Evolutionary conservation across 805 yeast species (phyloP), one percentile per base, ranked within the genome.

Genomic region (Suhomyces kilbournensis): DNA sequence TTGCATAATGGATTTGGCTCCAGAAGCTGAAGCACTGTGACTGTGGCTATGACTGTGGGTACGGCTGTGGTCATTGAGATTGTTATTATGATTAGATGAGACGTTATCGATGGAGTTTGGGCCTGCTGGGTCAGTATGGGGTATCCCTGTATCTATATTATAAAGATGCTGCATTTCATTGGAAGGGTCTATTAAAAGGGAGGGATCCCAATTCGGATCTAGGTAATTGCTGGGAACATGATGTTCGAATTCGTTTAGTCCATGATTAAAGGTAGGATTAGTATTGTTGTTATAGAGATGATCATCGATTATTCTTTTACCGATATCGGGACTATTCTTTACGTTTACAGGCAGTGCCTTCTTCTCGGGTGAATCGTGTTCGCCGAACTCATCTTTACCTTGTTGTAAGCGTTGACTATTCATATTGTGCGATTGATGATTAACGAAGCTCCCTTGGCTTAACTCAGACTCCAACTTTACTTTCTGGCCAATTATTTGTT

Each of bases 201-300:
- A 62, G 25, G 67, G 60, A 3, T 72, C 67, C 78, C 78, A 74
- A 57, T 63, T 58, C 7, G 61, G 43, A 47, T 66, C 70, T n/a
- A 63, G 52, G 44, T 62, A 60, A 15, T 17, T 46, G 9, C 30
- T 23, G 17, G 28, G 56, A 48, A 53, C 45, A 12, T 50, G 42
- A 32, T 50, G 50, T 19, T 44, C 55, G 19, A 48, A 51, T 30
- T 42, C 45, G 20, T 42, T 42, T 20, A 23, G 45, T 23, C 19
- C 30, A 14, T 42, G 45, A 20, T 12, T 42, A 20, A 23, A 22
- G 28, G 9, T 14, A n/a, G 10, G 20, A n/a, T 22, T 42, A n/a
- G 23, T 42, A 20, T 4, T 42, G 32, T 28, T 26, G 28, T 26
- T 3, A 30, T 42, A 42, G 26, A 23, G 17, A 14, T 42, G 26